These are phyloP conservation scores for Boletus edulis DNA, from an alignment of 768 basidiomycete genomes.

Conservation along the genomic window DNA sequence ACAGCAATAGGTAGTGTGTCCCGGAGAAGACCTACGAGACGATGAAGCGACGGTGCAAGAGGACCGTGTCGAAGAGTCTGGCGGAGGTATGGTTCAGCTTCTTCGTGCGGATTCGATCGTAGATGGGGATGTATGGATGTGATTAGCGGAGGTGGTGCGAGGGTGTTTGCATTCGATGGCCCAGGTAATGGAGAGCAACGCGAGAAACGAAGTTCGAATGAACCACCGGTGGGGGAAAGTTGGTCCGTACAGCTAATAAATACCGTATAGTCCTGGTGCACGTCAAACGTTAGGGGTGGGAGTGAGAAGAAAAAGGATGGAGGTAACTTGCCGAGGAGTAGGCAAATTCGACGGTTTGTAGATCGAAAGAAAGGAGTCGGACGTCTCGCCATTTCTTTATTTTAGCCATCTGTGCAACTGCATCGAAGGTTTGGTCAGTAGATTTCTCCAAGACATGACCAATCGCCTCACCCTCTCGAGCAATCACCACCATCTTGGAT, in stretches of 20 bases:
- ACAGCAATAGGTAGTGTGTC: constrained; percentile 77
- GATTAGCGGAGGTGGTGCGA: constrained; percentile 27
- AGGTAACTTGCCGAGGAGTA: constrained; percentile 55
- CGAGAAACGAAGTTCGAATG: constrained; percentile 73
- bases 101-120: constrained; percentile 70
- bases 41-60: constrained; percentile 62
- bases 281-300: neutral
- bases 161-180: constrained; percentile 14
- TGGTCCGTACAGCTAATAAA: constrained; percentile 79
- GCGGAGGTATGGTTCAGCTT: constrained; percentile 73
- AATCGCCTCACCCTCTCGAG: constrained; percentile 67
- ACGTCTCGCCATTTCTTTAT: constrained; percentile 71
- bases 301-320: neutral
- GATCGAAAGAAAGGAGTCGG: constrained; percentile 82
- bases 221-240: constrained; percentile 62
- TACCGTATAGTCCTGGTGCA: constrained; percentile 65
- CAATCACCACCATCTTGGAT: constrained; percentile 92
- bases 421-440: neutral
- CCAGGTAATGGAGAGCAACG: constrained; percentile 33
- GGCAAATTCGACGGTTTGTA: constrained; percentile 89
- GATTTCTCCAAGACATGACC: neutral
- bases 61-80: constrained; percentile 67
- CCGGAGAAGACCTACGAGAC: constrained; percentile 65
- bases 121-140: constrained; percentile 27
- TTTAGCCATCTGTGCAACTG: constrained; percentile 83